Base-by-base conservation (phyloP, 2,329 filamentous ascomycete species). In the Zasmidium cellare region DNA sequence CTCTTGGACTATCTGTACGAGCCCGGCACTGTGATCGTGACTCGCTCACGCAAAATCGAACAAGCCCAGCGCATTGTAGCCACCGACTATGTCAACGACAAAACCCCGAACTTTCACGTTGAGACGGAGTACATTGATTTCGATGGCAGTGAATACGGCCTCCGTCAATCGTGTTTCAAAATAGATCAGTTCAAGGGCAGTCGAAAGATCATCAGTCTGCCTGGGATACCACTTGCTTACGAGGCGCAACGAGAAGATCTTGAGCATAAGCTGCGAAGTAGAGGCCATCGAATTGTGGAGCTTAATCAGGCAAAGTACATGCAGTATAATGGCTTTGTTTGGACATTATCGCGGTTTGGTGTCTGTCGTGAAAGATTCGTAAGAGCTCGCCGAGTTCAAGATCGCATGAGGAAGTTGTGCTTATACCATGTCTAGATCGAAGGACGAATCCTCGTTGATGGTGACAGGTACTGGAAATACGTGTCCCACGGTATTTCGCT, bases 141-240 rank as follows among this genome's bases (percentile, higher is more conserved):
- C 58, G 74, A 76, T 53, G 75, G 75, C 46, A 63, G 63, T 7
- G 68, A 66, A n/a, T 76, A 75, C 58, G 75, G 75, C 16, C 70
- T 66, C 7, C 67, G 70, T 45, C 64, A 64, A 23, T 60, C 67
- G 23, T 67, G 63, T 44, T 60, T 75, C 19, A 58, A 55, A 45
- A 70, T 76, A 25, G 56, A 60, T 12, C 56, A 63, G 5, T 77
- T 73, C 65, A 50, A 64, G 19, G 80, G 81, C 12, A 82, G 79
- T 2, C 64, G 67, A 1, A 62, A 72, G 1, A 81, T 81, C 56
- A 57, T 66, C 9, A 69, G 72, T 1, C 72, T 83, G 3, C 63
- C 72, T 1, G 73, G 35, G 3, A 41, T 41, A 41, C 35, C 35
- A 41, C 35, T 41, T 14, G 16, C 3, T 3, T 14, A 14, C 12